A percentile compares a stretch with the other conserved stretches of the same genome.
phyloP scores from a whole-genome alignment of 768 basidiomycete genomes.

The Leccinum ochraceum region DNA sequence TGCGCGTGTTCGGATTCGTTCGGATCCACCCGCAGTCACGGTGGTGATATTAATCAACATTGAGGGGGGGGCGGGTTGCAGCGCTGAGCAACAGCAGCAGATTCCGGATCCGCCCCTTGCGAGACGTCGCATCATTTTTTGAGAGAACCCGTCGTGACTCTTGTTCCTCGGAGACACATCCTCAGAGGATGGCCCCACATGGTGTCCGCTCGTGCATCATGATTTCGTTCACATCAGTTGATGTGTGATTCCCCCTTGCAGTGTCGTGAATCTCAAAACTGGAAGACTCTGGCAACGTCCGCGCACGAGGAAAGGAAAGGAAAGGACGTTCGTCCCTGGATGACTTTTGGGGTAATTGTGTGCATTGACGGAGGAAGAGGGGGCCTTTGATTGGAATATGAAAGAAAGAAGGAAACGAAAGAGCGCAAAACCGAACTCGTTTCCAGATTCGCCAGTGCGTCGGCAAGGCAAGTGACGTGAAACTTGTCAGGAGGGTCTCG shows the following conservation, averaged over 20 bases:
- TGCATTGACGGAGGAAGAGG: not conserved
- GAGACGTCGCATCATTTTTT: not conserved
- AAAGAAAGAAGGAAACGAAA: slow-evolving; percentile 2
- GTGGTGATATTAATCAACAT: not conserved
- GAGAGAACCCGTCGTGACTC: slow-evolving; percentile 11
- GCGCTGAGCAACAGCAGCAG: not conserved
- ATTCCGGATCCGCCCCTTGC: not conserved
- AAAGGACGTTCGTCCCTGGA: slow-evolving; percentile 12
- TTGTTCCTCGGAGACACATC: slow-evolving; percentile 15
- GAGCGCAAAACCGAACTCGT: not conserved
- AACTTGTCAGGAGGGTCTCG: slow-evolving; percentile 22
- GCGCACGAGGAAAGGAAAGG: not conserved
- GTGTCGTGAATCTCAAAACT: slow-evolving; percentile 10
- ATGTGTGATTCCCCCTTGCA: not conserved
- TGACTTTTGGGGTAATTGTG: slow-evolving; percentile 3
- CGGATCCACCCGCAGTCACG: not conserved
- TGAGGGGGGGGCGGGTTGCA: not conserved
- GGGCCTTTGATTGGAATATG: not conserved
- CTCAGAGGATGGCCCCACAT: not conserved
- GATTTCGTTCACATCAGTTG: slow-evolving; percentile 7
- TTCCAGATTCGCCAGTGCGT: slow-evolving; percentile 2
- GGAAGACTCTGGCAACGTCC: not conserved
- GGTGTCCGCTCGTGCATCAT: not conserved
- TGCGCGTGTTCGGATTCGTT: slow-evolving; percentile 1
- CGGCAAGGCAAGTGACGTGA: slow-evolving; percentile 21